Evolutionary conservation across 495 filamentous ascomycete species (phyloP).

Genomic region (Aeminium ludgeri): DNA sequence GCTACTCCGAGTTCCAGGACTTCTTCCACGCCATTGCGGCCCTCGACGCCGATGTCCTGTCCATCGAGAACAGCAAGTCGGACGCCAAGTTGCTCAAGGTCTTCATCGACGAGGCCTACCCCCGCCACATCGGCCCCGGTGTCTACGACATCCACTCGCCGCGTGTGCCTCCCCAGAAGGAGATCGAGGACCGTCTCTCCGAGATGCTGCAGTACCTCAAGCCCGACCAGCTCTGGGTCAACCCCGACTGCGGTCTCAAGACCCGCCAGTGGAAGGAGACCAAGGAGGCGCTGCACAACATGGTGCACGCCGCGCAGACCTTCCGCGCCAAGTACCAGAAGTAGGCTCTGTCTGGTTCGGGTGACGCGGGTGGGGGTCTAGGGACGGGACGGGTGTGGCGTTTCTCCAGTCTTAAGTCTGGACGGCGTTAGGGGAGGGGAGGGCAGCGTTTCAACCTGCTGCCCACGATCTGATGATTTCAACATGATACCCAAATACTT

Average conservation of each 20-base stretch:
- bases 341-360: background rate
- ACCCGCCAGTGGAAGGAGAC: conserved; percentile 94
- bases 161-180: conserved; percentile 81
- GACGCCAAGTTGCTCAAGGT: conserved; percentile 98
- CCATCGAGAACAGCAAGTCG: conserved; percentile 99
- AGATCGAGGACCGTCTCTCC: conserved; percentile 90
- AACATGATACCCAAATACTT: conserved; percentile 8
- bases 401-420: too few species aligned
- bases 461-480: conserved; percentile 6
- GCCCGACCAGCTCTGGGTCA: conserved; percentile 94
- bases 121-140: conserved; percentile 85
- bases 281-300: conserved; percentile 76
- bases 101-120: conserved; percentile 92
- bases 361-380: background rate
- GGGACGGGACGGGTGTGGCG: background rate
- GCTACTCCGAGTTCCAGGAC: conserved; percentile 99
- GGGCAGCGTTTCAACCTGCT: background rate
- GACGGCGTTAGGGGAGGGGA: background rate
- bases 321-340: conserved; percentile 69
- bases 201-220: conserved; percentile 91
- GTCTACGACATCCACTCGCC: conserved; percentile 99
- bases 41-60: conserved; percentile 91
- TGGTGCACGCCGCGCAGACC: conserved; percentile 92
- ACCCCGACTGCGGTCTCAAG: conserved; percentile 98
- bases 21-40: conserved; percentile 99